A percentile compares a stretch with the other conserved stretches of the same genome.
Evolutionary conservation across 2,329 filamentous ascomycete genomes (phyloP).

Genomic region (Penicillium sp.): DNA sequence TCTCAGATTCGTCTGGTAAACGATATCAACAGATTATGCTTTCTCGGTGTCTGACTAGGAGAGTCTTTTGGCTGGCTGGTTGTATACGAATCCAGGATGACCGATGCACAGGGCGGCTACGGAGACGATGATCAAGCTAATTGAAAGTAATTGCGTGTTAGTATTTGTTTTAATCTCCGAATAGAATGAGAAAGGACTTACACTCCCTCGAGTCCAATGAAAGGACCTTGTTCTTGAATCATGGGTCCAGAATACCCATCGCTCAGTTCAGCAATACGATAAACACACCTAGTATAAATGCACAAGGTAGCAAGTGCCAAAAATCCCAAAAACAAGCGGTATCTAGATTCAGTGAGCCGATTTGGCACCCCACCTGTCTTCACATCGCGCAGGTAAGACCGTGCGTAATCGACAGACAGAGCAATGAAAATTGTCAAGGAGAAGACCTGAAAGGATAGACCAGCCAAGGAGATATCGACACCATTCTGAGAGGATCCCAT

Average conservation of each 20-base stretch:
- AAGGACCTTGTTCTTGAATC: constrained; percentile 46
- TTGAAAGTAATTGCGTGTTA: background rate
- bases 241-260: constrained; percentile 52
- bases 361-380: background rate
- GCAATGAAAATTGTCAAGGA: constrained; percentile 23
- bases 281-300: constrained; percentile 63
- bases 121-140: background rate
- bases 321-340: constrained; percentile 35
- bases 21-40: background rate
- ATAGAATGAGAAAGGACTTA: background rate
- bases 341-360: constrained; percentile 3
- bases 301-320: constrained; percentile 57
- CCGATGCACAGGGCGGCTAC: background rate
- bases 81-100: constrained; percentile 5
- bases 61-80: background rate
- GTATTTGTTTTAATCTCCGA: background rate
- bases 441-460: constrained; percentile 40
- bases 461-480: constrained; percentile 39
- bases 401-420: constrained; percentile 1
- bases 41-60: background rate
- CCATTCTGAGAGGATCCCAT: constrained; percentile 23
- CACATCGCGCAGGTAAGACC: background rate
- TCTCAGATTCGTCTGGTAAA: too few species aligned
- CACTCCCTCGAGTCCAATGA: constrained; percentile 52
- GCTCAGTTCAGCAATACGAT: constrained; percentile 63